phyloP scores from a whole-genome alignment of 108 stramenopile genomes.

The Pseudonitzschia multiseries region DNA sequence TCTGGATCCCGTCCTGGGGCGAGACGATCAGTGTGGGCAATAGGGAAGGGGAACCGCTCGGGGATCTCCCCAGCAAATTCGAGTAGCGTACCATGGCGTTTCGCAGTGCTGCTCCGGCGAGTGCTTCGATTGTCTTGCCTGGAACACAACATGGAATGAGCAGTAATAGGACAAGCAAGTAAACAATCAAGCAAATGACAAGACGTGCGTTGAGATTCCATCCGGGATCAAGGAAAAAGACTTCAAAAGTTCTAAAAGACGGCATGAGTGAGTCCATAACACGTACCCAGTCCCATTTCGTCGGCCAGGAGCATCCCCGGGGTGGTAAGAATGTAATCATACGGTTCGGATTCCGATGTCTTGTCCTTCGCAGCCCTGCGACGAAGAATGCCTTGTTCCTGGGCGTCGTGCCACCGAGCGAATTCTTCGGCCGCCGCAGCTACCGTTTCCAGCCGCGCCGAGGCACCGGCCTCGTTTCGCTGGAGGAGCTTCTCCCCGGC shows the following conservation, averaged over 20 bases:
- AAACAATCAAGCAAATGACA: too few species aligned
- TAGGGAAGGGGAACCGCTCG: constrained; percentile 10
- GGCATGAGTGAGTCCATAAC: too few species aligned
- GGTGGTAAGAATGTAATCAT: not conserved
- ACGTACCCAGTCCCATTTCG: constrained; percentile 5
- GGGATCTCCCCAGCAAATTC: not conserved
- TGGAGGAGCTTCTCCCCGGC: not conserved
- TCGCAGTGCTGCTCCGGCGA: constrained; percentile 37
- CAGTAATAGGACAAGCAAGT: too few species aligned
- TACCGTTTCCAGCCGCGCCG: not conserved
- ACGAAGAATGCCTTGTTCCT: too few species aligned
- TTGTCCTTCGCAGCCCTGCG: not conserved
- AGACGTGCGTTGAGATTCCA: too few species aligned
- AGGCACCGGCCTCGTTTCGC: not conserved
- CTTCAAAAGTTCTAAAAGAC: too few species aligned
- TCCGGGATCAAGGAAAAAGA: too few species aligned
- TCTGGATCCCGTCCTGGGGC: constrained; percentile 44
- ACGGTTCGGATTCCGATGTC: not conserved
- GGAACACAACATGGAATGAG: too few species aligned
- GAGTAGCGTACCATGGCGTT: constrained; percentile 14
- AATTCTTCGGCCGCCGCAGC: not conserved
- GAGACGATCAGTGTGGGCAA: constrained; percentile 40
- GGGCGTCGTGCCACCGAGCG: not conserved
- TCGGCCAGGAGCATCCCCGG: constrained; percentile 7
- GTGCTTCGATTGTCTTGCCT: constrained; percentile 13